Percentiles rank a stretch among this genome's conserved stretches.
phyloP scores from a whole-genome alignment of 192 early-diverging fungal genomes.

The Powellomyces hirtus region DNA sequence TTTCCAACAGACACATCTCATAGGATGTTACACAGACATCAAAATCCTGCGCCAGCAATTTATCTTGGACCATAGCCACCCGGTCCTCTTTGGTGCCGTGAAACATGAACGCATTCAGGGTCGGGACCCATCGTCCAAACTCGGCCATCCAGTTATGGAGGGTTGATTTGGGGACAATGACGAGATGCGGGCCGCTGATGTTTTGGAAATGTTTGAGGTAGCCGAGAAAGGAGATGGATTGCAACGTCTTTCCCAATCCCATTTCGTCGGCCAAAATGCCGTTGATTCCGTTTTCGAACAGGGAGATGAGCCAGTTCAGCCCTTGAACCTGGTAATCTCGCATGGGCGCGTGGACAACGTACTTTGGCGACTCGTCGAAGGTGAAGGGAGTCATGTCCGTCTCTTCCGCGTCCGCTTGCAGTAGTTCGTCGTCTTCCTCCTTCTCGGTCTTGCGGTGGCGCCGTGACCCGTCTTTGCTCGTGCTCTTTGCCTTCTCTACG shows the following conservation, averaged over 20 bases:
- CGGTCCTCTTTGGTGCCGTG: slow-evolving; percentile 82
- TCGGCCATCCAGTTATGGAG: slow-evolving; percentile 96
- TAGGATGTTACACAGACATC: slow-evolving; percentile 96
- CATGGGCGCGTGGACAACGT: slow-evolving; percentile 87
- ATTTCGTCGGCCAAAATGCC: slow-evolving; percentile 99
- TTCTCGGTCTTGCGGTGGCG: slow-evolving; percentile 94
- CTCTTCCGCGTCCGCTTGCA: slow-evolving; percentile 70
- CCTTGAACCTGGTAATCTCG: slow-evolving; percentile 97
- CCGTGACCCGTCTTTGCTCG: slow-evolving; percentile 58
- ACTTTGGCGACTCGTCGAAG: slow-evolving; percentile 89
- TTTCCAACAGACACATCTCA: slow-evolving; percentile 93
- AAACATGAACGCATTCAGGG: slow-evolving; percentile 80
- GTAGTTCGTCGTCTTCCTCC: slow-evolving; percentile 93
- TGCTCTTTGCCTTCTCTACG: slow-evolving; percentile 45
- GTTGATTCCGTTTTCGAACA: slow-evolving; percentile 97
- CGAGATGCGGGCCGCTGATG: slow-evolving; percentile 83
- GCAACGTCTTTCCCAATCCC: slow-evolving; percentile 96
- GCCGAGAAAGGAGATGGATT: slow-evolving; percentile 94
- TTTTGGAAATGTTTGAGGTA: slow-evolving; percentile 83
- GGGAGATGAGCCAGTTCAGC: slow-evolving; percentile 95
- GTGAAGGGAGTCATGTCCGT: slow-evolving; percentile 54
- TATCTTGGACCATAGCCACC: slow-evolving; percentile 27
- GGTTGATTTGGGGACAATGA: slow-evolving; percentile 96
- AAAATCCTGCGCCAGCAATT: slow-evolving; percentile 51
- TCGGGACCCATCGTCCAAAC: slow-evolving; percentile 89